These are phyloP conservation scores for Globisporangium carolinianum DNA, from an alignment of 352 stramenopile genomes.

Conservation along the genomic window DNA sequence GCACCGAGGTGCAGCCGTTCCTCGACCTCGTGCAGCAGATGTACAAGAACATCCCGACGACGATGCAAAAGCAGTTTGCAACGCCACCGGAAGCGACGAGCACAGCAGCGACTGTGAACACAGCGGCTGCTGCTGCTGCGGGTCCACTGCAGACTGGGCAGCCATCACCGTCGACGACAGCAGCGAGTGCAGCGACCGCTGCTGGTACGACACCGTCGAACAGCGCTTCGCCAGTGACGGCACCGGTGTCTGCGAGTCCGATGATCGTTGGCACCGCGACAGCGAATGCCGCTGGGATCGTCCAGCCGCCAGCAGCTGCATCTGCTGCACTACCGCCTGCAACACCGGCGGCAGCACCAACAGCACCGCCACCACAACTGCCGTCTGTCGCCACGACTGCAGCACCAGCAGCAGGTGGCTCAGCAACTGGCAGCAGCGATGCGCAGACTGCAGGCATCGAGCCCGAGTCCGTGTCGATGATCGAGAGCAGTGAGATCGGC, in stretches of 20 bases:
- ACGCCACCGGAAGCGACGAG: conserved; percentile 25
- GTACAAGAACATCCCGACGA: conserved; percentile 84
- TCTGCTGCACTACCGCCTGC: conserved; percentile 2
- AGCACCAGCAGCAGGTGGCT: not conserved
- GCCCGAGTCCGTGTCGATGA: conserved; percentile 8
- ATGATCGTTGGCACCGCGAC: not conserved
- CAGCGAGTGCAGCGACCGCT: not conserved
- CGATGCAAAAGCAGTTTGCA: conserved; percentile 83
- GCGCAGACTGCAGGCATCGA: conserved; percentile 4
- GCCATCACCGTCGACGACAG: conserved; percentile 4
- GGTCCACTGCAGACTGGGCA: conserved; percentile 1
- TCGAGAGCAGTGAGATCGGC: conserved; percentile 11
- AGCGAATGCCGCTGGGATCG: conserved; percentile 9
- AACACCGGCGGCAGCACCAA: conserved; percentile 15
- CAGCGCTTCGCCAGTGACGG: not conserved
- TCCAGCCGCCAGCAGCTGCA: conserved; percentile 5
- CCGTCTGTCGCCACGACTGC: not conserved
- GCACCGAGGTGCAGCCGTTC: conserved; percentile 88
- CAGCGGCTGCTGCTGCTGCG: not conserved
- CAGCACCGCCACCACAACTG: conserved; percentile 9
- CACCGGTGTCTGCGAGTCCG: not conserved
- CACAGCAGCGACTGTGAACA: not conserved
- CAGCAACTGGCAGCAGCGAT: not conserved
- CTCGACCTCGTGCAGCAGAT: conserved; percentile 86
- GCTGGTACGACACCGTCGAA: no score